Evolutionary conservation across 1,139 yeast species (phyloP), one percentile per base, ranked within the genome.

Genomic region (Nakaseomyces uthaithaninus): DNA sequence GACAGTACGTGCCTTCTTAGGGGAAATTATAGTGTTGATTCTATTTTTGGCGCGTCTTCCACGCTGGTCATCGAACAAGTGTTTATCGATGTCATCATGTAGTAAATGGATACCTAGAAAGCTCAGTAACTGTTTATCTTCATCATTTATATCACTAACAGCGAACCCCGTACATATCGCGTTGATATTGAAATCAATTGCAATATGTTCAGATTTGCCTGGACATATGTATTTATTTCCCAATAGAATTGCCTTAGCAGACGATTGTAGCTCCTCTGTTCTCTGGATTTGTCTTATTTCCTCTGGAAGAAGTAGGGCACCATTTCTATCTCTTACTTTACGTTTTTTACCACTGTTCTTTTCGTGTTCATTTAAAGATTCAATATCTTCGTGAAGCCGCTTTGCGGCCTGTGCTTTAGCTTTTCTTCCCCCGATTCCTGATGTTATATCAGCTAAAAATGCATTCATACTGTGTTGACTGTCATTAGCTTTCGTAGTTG

Each of bases 1-100:
- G 45, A 83, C 94, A 0, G 97, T 91, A 48, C 97, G 71, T 51
- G 82, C 60, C 10, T 81, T 70, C 46, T 77, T 76, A 1, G 96
- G 95, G 0, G 96, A 91, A 14, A 89, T 67, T 8, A 82, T 65
- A 30, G 80, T 64, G 50, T 76, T 72, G 18, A 65, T 54, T 44
- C 19, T 36, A 14, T 36, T 25, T 10, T 46, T 41, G 3, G 25
- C 35, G 9, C 35, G 24, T 4, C 20, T 16, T 4, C 25, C 25
- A 51, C 59, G 4, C 50, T 48, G 39, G 22, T 59, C 55, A 24
- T 62, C 61, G 28, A 64, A 66, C 18, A 64, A 59, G 12, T 70
- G 55, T 9, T 75, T 71, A 30, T 66, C 68, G 11, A 27, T 26
- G 11, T 33, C 27, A 25, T 36, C 38, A n/a, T 27, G 25, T 10